A percentile compares a stretch with the other conserved stretches of the same genome.
Evolutionary conservation across 2,329 filamentous ascomycete genomes (phyloP).

Genomic region (Samsoniella hepiali): DNA sequence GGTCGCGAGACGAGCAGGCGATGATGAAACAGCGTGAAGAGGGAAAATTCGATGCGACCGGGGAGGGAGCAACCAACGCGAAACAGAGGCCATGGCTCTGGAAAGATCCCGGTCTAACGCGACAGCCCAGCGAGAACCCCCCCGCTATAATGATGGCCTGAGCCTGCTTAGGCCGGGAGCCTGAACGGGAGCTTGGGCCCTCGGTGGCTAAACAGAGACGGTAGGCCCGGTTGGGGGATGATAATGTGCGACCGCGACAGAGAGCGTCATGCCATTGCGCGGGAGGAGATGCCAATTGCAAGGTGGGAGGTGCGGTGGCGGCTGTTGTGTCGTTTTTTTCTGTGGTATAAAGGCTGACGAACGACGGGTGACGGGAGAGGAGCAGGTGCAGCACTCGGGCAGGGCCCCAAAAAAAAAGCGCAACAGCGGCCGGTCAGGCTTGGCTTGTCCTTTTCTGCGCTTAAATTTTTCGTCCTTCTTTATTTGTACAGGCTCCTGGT

Average conservation of each 20-base stretch:
- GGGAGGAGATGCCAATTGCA: conserved; percentile 9
- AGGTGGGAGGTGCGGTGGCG: conserved; percentile 9
- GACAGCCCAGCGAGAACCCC: conserved; percentile 13
- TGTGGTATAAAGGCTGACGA: conserved; percentile 7
- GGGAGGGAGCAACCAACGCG: conserved; percentile 17
- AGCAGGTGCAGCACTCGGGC: neutral
- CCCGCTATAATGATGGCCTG: conserved; percentile 19
- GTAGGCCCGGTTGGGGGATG: neutral
- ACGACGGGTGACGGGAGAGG: neutral
- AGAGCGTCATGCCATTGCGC: conserved; percentile 15
- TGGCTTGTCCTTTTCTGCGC: neutral
- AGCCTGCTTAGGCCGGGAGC: conserved; percentile 14
- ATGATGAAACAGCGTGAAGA: conserved; percentile 7
- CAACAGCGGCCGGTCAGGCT: neutral
- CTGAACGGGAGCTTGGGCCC: conserved; percentile 16
- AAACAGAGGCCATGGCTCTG: conserved; percentile 20
- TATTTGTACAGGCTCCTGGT: neutral
- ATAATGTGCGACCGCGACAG: conserved; percentile 5
- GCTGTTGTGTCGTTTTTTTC: conserved; percentile 11
- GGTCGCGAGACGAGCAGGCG: neutral
- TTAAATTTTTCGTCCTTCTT: conserved; percentile 6
- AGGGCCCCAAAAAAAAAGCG: neutral
- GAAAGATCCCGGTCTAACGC: conserved; percentile 18
- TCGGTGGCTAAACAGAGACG: conserved; percentile 14
- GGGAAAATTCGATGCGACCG: conserved; percentile 13